Evolutionary conservation across 2,329 filamentous ascomycete genomes (phyloP).

Genomic region (Tolypocladium amazonense): DNA sequence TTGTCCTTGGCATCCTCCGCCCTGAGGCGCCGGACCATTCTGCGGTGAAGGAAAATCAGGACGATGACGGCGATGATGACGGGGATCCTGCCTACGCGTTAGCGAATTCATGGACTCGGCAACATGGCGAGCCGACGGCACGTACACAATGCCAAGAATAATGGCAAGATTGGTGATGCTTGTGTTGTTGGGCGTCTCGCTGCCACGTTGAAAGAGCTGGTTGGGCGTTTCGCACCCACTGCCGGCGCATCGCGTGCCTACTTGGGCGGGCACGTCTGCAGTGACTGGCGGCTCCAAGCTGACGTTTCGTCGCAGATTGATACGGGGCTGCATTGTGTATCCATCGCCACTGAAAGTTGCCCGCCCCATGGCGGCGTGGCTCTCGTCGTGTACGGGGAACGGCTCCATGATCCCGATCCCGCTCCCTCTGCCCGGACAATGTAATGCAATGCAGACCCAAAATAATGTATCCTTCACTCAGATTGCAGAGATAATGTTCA

Average conservation of each 20-base stretch:
- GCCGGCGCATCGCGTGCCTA: conserved; percentile 4
- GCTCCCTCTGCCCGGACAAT: neutral
- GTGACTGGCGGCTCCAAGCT: conserved; percentile 4
- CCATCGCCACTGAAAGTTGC: conserved; percentile 6
- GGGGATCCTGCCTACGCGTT: conserved; percentile 53
- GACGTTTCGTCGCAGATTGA: conserved; percentile 12
- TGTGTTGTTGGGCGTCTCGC: conserved; percentile 45
- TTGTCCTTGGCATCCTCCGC: conserved; percentile 77
- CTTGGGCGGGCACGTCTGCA: neutral
- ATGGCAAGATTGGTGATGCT: conserved; percentile 55
- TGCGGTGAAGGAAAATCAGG: conserved; percentile 67
- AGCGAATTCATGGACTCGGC: conserved; percentile 4
- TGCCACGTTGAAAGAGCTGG: too few relatives aligned
- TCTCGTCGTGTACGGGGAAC: neutral
- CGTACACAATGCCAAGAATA: conserved; percentile 60
- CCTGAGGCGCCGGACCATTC: conserved; percentile 60
- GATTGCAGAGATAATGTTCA: conserved; percentile 7
- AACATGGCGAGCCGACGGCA: conserved; percentile 10
- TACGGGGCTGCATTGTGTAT: conserved; percentile 15
- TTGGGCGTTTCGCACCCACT: conserved; percentile 45
- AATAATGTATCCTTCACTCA: conserved; percentile 2
- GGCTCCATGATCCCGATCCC: conserved; percentile 3
- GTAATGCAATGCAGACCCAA: neutral
- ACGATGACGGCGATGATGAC: conserved; percentile 55
- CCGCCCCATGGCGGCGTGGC: conserved; percentile 5